These are phyloP conservation scores for Buddleja alternifolia DNA, from an alignment of 257 asterid species.

Conservation along the genomic window DNA sequence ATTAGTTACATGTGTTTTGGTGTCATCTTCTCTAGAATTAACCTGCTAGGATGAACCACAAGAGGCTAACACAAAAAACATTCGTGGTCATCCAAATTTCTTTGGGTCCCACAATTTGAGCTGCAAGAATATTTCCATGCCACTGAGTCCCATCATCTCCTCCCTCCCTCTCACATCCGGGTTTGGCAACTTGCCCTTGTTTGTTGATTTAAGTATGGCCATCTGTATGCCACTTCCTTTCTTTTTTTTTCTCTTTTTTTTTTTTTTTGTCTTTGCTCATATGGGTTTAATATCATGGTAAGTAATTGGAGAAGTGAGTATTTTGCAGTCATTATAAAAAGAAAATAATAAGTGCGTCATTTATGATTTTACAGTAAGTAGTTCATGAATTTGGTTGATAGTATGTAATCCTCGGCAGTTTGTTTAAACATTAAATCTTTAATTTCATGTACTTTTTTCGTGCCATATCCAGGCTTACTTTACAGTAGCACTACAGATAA, in stretches of 20 bases:
- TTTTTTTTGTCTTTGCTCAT: not conserved
- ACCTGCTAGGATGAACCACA: conserved; percentile 29
- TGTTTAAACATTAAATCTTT: not conserved
- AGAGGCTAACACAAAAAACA: conserved; percentile 20
- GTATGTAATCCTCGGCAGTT: not conserved
- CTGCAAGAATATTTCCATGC: conserved; percentile 46
- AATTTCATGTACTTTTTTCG: conserved; percentile 15
- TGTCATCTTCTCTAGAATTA: conserved; percentile 27
- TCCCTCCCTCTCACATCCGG: conserved; percentile 19
- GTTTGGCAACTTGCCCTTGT: conserved; percentile 22
- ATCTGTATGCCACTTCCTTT: not conserved
- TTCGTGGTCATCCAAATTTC: conserved; percentile 36
- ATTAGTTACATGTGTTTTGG: conserved; percentile 2
- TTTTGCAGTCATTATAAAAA: not conserved
- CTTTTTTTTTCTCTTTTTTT: not conserved
- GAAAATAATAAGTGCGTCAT: not conserved
- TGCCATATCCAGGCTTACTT: not conserved
- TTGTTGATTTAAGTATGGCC: conserved; percentile 9
- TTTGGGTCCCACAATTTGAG: conserved; percentile 38
- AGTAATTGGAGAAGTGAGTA: conserved; percentile 16
- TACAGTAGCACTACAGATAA: not conserved
- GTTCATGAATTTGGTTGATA: not conserved
- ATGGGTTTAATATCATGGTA: conserved; percentile 2
- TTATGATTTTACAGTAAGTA: not conserved
- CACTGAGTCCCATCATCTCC: conserved; percentile 25